Evolutionary conservation across 2,329 filamentous ascomycete genomes (phyloP).

Genomic region (Blastomyces parvus): DNA sequence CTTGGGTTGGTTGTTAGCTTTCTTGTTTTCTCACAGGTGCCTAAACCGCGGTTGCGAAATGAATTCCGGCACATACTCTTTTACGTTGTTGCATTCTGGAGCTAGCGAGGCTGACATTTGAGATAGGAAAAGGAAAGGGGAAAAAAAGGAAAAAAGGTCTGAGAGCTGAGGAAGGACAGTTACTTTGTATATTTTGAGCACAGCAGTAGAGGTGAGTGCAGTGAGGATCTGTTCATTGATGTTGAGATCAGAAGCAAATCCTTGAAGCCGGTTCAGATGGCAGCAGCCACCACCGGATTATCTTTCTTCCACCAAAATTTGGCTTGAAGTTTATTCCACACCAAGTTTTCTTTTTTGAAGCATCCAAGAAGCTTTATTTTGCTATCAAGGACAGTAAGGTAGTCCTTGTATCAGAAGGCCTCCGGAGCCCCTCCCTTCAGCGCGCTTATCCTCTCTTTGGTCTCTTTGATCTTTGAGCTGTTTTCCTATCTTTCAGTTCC

Average conservation of each 20-base stretch:
- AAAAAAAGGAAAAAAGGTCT: neutral
- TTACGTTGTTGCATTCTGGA: constrained; percentile 88
- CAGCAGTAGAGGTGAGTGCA: neutral
- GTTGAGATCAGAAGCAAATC: neutral
- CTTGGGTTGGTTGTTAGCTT: constrained; percentile 39
- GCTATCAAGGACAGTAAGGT: neutral
- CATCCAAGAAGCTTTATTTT: neutral
- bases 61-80: constrained; percentile 59
- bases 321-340: neutral
- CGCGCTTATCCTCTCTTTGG: constrained; percentile 8
- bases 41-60: neutral
- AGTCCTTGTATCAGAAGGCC: neutral
- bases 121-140: neutral
- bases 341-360: neutral
- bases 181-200: neutral
- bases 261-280: neutral
- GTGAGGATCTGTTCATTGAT: neutral
- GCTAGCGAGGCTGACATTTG: constrained; percentile 88
- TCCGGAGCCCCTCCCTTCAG: neutral
- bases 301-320: neutral
- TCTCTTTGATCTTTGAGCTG: constrained; percentile 9
- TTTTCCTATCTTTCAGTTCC: neutral
- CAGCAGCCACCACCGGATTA: neutral
- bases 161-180: neutral
- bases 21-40: neutral